phyloP scores from a whole-genome alignment of 441 rosid species.

The Macaranga tanarius region DNA sequence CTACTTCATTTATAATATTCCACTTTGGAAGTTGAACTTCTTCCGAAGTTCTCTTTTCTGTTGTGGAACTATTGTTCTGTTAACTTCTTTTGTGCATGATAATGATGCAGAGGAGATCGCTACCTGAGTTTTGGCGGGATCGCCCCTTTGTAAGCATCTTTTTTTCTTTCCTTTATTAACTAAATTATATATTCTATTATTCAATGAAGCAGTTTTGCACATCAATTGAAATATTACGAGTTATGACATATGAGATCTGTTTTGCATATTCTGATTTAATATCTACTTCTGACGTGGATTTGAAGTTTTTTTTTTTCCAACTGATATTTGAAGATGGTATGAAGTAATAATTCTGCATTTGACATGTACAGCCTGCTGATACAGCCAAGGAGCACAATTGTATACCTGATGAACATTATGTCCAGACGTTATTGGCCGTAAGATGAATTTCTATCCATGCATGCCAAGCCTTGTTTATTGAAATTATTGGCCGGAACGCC shows the following conservation, averaged over 20 bases:
- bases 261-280: background rate
- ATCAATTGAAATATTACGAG: background rate
- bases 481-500: background rate
- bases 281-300: slow-evolving; percentile 17
- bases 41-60: slow-evolving; percentile 1
- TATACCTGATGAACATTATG: slow-evolving; percentile 98
- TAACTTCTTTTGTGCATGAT: slow-evolving; percentile 11
- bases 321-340: slow-evolving; percentile 13
- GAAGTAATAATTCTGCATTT: slow-evolving; percentile 10
- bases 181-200: background rate
- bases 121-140: slow-evolving; percentile 99
- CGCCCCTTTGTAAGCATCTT: slow-evolving; percentile 63
- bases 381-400: slow-evolving; percentile 86
- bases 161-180: background rate
- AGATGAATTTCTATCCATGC: slow-evolving; percentile 32
- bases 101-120: slow-evolving; percentile 70
- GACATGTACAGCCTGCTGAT: slow-evolving; percentile 65
- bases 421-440: slow-evolving; percentile 91
- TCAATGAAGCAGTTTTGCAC: background rate
- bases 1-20: background rate
- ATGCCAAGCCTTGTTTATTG: slow-evolving; percentile 4
- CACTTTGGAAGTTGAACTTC: background rate
- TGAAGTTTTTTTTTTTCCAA: slow-evolving; percentile 4
- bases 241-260: background rate
- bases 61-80: slow-evolving; percentile 9